Evolutionary conservation across 2,329 filamentous ascomycete species (phyloP).

Genomic region (Hortaea werneckii): DNA sequence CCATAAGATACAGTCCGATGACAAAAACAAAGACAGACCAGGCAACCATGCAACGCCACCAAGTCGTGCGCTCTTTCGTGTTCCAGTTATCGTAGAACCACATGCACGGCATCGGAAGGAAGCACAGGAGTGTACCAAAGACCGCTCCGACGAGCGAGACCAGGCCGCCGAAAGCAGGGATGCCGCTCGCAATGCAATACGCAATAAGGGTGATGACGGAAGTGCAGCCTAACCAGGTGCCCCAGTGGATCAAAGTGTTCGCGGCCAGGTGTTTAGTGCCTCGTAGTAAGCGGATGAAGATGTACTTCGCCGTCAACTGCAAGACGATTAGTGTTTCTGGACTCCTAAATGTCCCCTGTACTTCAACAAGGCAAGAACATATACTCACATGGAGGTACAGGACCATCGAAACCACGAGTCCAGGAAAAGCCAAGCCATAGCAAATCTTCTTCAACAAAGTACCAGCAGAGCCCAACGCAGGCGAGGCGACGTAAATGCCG

Average conservation of each 20-base stretch:
- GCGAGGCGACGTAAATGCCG: constrained; percentile 51
- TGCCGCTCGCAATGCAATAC: constrained; percentile 58
- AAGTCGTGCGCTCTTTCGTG: neutral
- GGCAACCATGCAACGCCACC: too few species aligned
- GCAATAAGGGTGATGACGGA: constrained; percentile 48
- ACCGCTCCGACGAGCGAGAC: constrained; percentile 52
- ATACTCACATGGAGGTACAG: constrained; percentile 57
- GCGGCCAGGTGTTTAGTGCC: constrained; percentile 40
- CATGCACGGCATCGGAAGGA: neutral
- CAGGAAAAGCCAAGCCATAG: constrained; percentile 59
- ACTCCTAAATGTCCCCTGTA: constrained; percentile 30
- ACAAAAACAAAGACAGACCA: too few species aligned
- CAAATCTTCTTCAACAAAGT: constrained; percentile 50
- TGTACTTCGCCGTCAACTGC: constrained; percentile 35
- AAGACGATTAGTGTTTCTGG: constrained; percentile 55
- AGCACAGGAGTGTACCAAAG: constrained; percentile 39
- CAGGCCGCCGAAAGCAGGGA: constrained; percentile 59
- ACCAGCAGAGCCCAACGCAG: constrained; percentile 53
- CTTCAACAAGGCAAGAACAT: too few species aligned
- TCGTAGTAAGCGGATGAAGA: constrained; percentile 55
- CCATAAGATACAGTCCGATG: too few species aligned
- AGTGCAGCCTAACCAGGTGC: constrained; percentile 51
- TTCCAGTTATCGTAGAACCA: too few species aligned
- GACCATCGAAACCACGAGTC: constrained; percentile 61
- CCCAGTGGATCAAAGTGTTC: constrained; percentile 30